Percentiles rank a stretch among this genome's conserved stretches.
Evolutionary conservation across 1,284 basidiomycete genomes (phyloP).

Genomic region (Sanghuangporus sanghuang): DNA sequence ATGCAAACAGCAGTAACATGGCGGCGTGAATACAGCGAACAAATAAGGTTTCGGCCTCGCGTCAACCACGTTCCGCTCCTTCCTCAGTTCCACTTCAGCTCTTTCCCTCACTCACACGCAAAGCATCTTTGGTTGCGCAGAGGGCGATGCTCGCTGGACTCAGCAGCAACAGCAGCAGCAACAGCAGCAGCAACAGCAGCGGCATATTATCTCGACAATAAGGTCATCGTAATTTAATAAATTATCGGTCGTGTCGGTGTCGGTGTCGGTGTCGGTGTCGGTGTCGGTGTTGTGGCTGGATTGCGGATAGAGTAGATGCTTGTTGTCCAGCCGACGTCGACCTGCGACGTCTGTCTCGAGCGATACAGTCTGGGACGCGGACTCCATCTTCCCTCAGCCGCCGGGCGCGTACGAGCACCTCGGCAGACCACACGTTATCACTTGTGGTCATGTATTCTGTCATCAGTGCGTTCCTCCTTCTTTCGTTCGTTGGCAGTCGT

Average conservation of each 20-base stretch:
- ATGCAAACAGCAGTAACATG: too few relatives aligned
- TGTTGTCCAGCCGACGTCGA: constrained; percentile 38
- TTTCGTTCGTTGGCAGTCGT: background rate
- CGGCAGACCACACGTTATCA: constrained; percentile 34
- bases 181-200: too few relatives aligned
- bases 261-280: too few relatives aligned
- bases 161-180: too few relatives aligned
- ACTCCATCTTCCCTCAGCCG: too few relatives aligned
- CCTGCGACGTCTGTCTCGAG: constrained; percentile 46
- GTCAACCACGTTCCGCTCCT: background rate
- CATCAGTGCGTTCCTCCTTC: constrained; percentile 3
- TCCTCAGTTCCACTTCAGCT: background rate
- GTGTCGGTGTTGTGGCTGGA: background rate
- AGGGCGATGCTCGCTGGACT: too few relatives aligned
- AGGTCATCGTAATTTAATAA: background rate
- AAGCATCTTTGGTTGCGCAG: too few relatives aligned
- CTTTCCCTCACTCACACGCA: too few relatives aligned
- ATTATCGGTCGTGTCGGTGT: background rate
- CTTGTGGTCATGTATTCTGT: constrained; percentile 43
- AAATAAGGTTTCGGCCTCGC: background rate
- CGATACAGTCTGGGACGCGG: constrained; percentile 30
- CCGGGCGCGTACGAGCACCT: constrained; percentile 20
- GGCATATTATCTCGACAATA: background rate
- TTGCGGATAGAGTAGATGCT: constrained; percentile 30
- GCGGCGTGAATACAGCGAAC: too few relatives aligned